phyloP scores from a whole-genome alignment of 257 asterid genomes.

The Solanum paucissectum region DNA sequence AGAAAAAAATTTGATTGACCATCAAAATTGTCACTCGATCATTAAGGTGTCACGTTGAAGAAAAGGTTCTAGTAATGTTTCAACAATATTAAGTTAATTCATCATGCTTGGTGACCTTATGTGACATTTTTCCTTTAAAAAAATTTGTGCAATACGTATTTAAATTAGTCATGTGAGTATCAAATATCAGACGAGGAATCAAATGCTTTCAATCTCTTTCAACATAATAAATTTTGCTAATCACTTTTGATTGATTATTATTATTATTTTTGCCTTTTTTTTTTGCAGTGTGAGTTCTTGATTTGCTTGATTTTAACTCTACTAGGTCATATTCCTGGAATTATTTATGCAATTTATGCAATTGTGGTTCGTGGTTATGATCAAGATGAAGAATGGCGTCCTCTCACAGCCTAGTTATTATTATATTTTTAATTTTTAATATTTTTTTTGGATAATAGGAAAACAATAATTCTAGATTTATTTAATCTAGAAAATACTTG shows the following conservation, averaged over 20 bases:
- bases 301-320: conserved; percentile 28
- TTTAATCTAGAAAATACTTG: not conserved
- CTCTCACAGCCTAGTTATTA: conserved; percentile 17
- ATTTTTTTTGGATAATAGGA: not conserved
- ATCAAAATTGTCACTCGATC: not conserved
- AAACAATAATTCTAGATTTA: not conserved
- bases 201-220: not conserved
- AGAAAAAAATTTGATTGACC: no score
- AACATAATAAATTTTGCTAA: not conserved
- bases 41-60: not conserved
- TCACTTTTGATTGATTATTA: not conserved
- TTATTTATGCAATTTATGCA: conserved; percentile 46
- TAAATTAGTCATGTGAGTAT: not conserved
- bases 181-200: not conserved
- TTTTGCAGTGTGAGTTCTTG: conserved; percentile 50
- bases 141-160: not conserved
- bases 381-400: conserved; percentile 23
- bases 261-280: not conserved
- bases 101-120: not conserved
- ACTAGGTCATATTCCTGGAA: conserved; percentile 54
- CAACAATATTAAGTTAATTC: not conserved
- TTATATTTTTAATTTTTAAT: not conserved
- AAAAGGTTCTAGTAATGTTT: not conserved
- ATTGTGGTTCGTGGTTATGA: conserved; percentile 32
- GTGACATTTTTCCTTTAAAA: not conserved